Evolutionary conservation across 75 land plant genomes (phyloP).

Genomic region (Picea sitchensis): DNA sequence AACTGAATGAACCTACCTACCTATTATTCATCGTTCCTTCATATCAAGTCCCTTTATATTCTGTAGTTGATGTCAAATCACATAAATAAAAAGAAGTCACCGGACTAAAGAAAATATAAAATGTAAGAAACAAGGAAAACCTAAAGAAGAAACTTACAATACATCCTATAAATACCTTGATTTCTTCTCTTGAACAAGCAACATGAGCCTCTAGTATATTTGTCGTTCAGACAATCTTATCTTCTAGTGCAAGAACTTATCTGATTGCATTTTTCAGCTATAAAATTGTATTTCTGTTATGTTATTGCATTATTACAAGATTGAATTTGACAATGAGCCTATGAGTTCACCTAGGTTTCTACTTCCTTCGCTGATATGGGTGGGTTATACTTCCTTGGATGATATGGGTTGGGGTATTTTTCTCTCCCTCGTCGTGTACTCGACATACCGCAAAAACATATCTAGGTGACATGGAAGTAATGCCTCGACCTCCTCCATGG

Average conservation of each 20-base stretch:
- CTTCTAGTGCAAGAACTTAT: constrained; percentile 58
- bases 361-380: too few relatives aligned
- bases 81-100: constrained; percentile 1
- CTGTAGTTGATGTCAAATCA: constrained; percentile 3
- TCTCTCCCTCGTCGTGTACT: too few relatives aligned
- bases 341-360: too few relatives aligned
- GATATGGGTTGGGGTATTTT: too few relatives aligned
- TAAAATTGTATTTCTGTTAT: constrained; percentile 1
- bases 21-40: too few relatives aligned
- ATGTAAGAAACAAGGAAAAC: background rate
- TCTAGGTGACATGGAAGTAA: too few relatives aligned
- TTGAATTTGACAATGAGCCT: too few relatives aligned
- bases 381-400: too few relatives aligned
- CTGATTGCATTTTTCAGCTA: constrained; percentile 28
- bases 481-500: too few relatives aligned
- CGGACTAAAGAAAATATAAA: background rate
- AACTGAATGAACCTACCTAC: background rate
- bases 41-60: too few relatives aligned
- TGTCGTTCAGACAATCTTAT: constrained; percentile 63
- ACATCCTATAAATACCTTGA: constrained; percentile 40
- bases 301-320: too few relatives aligned
- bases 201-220: constrained; percentile 81
- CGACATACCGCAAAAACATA: too few relatives aligned
- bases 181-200: constrained; percentile 64
- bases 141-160: background rate